Evolutionary conservation across 148 eudicot genomes (phyloP), one percentile per base, ranked within the genome.

Genomic region (Rhododendron simsii): DNA sequence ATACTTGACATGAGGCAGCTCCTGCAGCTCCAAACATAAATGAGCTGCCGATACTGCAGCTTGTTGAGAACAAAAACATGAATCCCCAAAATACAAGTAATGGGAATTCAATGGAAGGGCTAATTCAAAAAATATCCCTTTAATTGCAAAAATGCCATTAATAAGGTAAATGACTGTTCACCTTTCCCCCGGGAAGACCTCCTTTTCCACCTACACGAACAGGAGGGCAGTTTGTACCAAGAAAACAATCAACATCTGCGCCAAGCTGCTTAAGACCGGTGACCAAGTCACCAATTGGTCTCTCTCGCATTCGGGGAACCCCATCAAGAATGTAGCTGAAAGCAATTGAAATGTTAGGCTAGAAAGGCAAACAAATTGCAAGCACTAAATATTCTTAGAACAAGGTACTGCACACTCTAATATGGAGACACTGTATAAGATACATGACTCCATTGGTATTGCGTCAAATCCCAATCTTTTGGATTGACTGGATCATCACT

Each of bases 161-260:
- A 76, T 41, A 55, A 30, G 5, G 37, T 41, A 61, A 48, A 71
- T 35, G 55, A 35, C 83, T 85, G 14, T 88, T 74, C 83, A 95
- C 99, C 95, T 94, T 97, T 84, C 99, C 99, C 59, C 99, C 99
- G 23, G 98, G 98, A 89, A 97, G 98, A 81, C 99, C 99, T 33
- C 98, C 99, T 82, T 94, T 94, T 86, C 95, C 94, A 86, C 90
- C 91, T 78, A 95, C 93, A 84, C 96, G 94, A 20, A 97, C 98
- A 83, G 99, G 99, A 82, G 99, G 98, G 84, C 99, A 97, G 81
- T 94, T 89, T 79, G 99, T 95, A 87, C 99, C 99, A 81, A 94
- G 92, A 81, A 85, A 92, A 87, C 99, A 97, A 86, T 97, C 99
- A 86, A 93, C 98, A 84, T 97, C 98, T 69, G 98, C 95, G 63